A percentile compares a stretch with the other conserved stretches of the same genome.
Evolutionary conservation across 768 basidiomycete genomes (phyloP).

Genomic region (Asterophora lycoperdoides): DNA sequence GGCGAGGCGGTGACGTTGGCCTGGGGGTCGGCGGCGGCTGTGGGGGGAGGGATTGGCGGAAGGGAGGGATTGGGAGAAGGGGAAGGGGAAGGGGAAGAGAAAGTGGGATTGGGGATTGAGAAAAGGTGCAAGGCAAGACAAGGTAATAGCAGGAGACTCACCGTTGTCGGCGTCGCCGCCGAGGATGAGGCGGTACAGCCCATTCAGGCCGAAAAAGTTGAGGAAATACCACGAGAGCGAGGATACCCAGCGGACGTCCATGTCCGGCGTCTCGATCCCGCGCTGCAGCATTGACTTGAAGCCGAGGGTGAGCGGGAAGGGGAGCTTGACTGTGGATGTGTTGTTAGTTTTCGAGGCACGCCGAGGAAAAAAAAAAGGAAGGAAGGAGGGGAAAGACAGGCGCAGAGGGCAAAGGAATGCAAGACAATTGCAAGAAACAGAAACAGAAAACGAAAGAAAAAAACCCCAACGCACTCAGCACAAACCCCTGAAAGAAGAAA

Average conservation of each 20-base stretch:
- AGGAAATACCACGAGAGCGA: conserved; percentile 99
- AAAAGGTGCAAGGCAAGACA: background rate
- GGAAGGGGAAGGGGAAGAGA: too few relatives aligned
- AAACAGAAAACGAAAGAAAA: too few relatives aligned
- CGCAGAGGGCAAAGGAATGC: too few relatives aligned
- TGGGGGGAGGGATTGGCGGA: too few relatives aligned
- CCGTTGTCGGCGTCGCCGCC: conserved; percentile 86
- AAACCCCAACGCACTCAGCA: conserved; percentile 94
- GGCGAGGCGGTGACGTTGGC: conserved; percentile 70
- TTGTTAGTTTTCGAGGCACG: too few relatives aligned
- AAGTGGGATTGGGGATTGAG: background rate
- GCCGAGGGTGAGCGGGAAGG: conserved; percentile 93
- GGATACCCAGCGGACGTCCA: conserved; percentile 99
- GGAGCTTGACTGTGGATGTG: conserved; percentile 92
- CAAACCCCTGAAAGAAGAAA: conserved; percentile 98
- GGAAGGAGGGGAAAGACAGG: too few relatives aligned
- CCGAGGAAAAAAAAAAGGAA: too few relatives aligned
- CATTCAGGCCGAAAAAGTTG: conserved; percentile 97
- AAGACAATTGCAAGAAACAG: too few relatives aligned
- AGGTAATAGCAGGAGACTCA: conserved; percentile 46
- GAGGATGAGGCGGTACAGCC: conserved; percentile 89
- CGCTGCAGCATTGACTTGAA: conserved; percentile 99
- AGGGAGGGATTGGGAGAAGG: too few relatives aligned
- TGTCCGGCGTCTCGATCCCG: conserved; percentile 90
- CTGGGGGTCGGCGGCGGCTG: conserved; percentile 71